Conservation (phyloP, 2,329 filamentous ascomycete species). For the Paraphoma sp. region DNA sequence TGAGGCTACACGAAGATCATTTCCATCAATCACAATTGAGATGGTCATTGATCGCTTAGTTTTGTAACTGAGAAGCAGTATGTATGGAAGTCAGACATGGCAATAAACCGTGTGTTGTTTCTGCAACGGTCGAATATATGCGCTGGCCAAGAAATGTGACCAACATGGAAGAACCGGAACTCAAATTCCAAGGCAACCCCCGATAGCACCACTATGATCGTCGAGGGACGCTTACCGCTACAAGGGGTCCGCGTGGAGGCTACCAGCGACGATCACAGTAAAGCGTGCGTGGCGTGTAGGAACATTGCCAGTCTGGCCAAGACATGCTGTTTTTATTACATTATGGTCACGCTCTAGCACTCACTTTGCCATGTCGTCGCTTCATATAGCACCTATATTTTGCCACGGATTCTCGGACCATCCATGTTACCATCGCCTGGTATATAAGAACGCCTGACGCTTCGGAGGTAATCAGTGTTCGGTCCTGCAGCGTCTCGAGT, state of each 20-base stretch:
- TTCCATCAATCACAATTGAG: constrained; percentile 27
- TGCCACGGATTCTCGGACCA: constrained; percentile 25
- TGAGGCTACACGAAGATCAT: not conserved
- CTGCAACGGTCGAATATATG: too few species aligned
- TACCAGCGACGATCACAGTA: constrained; percentile 1
- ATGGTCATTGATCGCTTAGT: too few species aligned
- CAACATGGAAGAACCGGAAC: too few species aligned
- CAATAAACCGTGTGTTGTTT: too few species aligned
- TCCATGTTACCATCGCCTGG: constrained; percentile 2
- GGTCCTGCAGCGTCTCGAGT: constrained; percentile 11
- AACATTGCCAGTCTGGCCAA: constrained; percentile 23
- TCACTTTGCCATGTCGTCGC: constrained; percentile 22
- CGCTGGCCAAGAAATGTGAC: too few species aligned
- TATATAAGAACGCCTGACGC: constrained; percentile 18
- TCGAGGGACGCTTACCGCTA: not conserved
- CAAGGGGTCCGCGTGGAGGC: not conserved
- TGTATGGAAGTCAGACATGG: not conserved
- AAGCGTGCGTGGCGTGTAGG: constrained; percentile 8
- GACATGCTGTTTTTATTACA: constrained; percentile 34
- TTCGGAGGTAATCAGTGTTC: constrained; percentile 5
- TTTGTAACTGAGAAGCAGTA: not conserved
- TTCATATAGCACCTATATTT: constrained; percentile 37
- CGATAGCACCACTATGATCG: not conserved
- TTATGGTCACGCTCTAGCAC: constrained; percentile 32
- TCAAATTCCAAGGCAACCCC: not conserved